phyloP scores from a whole-genome alignment of 208 protist genomes.

The Borovskyia barvae region DNA sequence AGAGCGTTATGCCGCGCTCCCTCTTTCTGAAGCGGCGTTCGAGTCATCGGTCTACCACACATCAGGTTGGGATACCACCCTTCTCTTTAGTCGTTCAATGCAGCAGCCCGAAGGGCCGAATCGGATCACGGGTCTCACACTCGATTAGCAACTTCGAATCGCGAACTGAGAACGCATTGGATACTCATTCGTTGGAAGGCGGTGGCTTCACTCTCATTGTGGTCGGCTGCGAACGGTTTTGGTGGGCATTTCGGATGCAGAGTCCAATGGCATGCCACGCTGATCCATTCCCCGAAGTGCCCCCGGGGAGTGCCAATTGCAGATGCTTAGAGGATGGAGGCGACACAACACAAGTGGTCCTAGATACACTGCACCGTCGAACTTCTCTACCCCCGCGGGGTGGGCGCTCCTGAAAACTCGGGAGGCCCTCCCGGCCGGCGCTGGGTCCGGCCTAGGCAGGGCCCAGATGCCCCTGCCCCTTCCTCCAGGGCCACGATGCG shows the following conservation, averaged over 20 bases:
- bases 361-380: constrained; percentile 36
- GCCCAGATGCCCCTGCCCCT: constrained; percentile 29
- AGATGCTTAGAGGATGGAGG: neutral
- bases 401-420: constrained; percentile 9
- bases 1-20: constrained; percentile 6
- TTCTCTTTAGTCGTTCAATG: constrained; percentile 42
- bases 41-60: constrained; percentile 1
- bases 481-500: constrained; percentile 33
- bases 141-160: neutral
- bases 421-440: constrained; percentile 15
- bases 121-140: neutral
- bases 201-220: constrained; percentile 16
- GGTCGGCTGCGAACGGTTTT: constrained; percentile 38
- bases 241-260: constrained; percentile 32
- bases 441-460: constrained; percentile 33
- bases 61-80: constrained; percentile 15
- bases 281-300: constrained; percentile 14
- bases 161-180: neutral
- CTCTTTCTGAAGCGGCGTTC: constrained; percentile 8
- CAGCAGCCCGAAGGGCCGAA: constrained; percentile 1
- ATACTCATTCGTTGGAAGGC: neutral
- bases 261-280: constrained; percentile 24
- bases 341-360: constrained; percentile 19
- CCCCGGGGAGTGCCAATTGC: neutral
- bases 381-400: constrained; percentile 27